These are phyloP conservation scores for Blepharisma undulans DNA, from an alignment of 169 alveolate genomes.

Conservation along the genomic window DNA sequence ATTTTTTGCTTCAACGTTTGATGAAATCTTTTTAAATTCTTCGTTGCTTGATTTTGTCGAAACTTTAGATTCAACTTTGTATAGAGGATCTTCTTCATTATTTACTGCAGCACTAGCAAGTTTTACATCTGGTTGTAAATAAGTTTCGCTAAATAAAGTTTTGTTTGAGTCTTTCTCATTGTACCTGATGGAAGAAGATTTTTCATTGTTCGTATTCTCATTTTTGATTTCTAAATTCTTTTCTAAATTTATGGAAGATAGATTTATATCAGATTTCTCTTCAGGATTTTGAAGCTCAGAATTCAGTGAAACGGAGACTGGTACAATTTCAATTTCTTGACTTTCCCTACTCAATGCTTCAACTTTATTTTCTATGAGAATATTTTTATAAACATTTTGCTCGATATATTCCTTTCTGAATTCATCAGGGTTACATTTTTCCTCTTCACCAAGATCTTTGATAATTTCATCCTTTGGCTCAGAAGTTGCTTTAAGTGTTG, in stretches of 20 bases:
- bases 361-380: not conserved
- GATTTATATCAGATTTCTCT: not conserved
- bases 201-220: not conserved
- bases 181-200: not conserved
- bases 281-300: not conserved
- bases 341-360: not conserved
- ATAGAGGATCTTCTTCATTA: not conserved
- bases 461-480: not conserved
- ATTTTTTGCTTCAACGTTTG: not conserved
- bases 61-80: not conserved
- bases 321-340: not conserved
- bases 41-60: not conserved
- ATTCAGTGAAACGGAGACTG: not conserved
- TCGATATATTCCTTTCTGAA: not conserved
- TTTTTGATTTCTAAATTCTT: not conserved
- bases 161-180: not conserved
- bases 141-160: not conserved
- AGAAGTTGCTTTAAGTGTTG: not conserved
- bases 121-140: not conserved
- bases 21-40: not conserved
- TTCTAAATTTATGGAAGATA: not conserved
- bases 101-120: not conserved
- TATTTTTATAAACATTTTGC: not conserved
- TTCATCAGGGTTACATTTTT: no score
- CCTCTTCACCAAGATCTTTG: not conserved